Evolutionary conservation across 495 filamentous ascomycete genomes (phyloP).

Genomic region (Aspergillus asperescens): DNA sequence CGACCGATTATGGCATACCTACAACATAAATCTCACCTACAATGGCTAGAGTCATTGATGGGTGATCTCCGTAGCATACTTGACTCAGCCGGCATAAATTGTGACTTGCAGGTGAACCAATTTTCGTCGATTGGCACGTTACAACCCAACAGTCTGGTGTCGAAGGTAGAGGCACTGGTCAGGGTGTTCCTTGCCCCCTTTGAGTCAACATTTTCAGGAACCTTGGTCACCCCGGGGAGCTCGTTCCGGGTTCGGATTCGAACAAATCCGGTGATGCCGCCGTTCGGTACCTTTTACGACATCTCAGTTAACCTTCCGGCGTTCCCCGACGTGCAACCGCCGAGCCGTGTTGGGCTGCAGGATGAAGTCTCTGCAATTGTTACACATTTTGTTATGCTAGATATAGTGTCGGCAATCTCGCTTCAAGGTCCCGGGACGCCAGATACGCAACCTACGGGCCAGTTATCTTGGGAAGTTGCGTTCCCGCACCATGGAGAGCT

Average conservation of each 20-base stretch:
- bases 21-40: constrained; percentile 49
- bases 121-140: constrained; percentile 26
- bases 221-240: constrained; percentile 30
- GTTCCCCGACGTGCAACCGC: constrained; percentile 33
- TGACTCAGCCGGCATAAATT: constrained; percentile 36
- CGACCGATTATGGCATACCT: constrained; percentile 60
- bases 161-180: constrained; percentile 37
- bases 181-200: constrained; percentile 37
- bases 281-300: constrained; percentile 44
- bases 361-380: constrained; percentile 37
- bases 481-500: constrained; percentile 44
- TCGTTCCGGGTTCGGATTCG: constrained; percentile 42
- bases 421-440: constrained; percentile 5
- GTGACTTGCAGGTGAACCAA: constrained; percentile 26
- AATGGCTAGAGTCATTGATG: constrained; percentile 37
- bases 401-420: constrained; percentile 33
- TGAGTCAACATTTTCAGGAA: constrained; percentile 38
- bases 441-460: background rate
- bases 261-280: constrained; percentile 40
- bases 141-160: background rate
- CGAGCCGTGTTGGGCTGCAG: constrained; percentile 30
- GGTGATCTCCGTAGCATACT: constrained; percentile 31
- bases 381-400: constrained; percentile 36
- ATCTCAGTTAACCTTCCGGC: constrained; percentile 37
- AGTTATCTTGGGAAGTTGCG: constrained; percentile 28